Percentiles rank a stretch among this genome's conserved stretches.
Conservation (phyloP, 106 monocot species). For the Alisma plantagoaquatica region DNA sequence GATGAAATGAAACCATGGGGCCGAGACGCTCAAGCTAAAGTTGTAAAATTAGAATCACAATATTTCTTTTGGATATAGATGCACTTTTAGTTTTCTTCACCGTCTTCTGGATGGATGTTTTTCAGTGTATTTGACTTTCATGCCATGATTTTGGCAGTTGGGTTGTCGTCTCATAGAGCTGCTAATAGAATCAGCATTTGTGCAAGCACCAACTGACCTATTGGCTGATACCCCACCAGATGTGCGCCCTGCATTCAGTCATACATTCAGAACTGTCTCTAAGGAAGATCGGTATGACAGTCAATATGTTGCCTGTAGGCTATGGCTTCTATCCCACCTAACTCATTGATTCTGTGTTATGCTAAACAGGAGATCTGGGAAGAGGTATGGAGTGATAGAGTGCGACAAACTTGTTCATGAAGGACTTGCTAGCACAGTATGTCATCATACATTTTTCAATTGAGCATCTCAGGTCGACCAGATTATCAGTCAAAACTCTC, state of each 20-base stretch:
- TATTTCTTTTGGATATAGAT: background rate
- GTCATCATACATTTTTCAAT: too few species aligned
- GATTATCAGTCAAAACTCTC: too few species aligned
- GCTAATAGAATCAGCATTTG: conserved; percentile 76
- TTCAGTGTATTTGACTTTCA: too few species aligned
- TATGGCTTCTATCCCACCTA: conserved; percentile 2
- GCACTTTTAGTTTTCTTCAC: too few species aligned
- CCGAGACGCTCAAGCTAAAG: conserved; percentile 84
- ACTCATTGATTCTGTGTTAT: too few species aligned
- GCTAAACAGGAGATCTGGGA: conserved; percentile 47
- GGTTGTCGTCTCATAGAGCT: conserved; percentile 71
- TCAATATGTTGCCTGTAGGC: background rate
- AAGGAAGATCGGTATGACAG: conserved; percentile 50
- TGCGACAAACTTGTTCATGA: conserved; percentile 67
- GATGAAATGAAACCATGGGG: conserved; percentile 58
- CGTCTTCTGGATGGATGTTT: too few species aligned
- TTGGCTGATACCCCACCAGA: conserved; percentile 40
- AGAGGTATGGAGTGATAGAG: conserved; percentile 73
- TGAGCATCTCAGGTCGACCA: too few species aligned
- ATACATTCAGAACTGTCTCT: conserved; percentile 27
- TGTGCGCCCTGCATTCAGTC: conserved; percentile 81
- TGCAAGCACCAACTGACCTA: conserved; percentile 52
- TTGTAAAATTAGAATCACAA: conserved; percentile 41
- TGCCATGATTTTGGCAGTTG: conserved; percentile 39
- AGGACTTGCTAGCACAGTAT: conserved; percentile 77